Conservation (phyloP, 2,329 filamentous ascomycete species). For the Rachicladosporium sp. region DNA sequence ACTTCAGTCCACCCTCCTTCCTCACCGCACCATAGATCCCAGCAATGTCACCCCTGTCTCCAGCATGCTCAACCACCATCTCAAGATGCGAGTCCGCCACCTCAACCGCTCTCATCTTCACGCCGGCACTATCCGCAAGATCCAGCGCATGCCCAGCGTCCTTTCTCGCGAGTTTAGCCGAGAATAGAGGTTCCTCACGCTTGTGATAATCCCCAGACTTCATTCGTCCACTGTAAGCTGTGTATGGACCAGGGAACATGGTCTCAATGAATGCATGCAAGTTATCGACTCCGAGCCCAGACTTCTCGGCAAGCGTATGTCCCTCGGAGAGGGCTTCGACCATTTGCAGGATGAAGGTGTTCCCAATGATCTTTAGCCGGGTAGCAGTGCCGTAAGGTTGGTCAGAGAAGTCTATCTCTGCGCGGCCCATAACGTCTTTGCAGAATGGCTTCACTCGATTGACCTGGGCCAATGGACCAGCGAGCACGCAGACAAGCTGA, state of each 20-base stretch:
- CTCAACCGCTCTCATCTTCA: conserved; percentile 52
- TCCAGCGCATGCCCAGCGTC: conserved; percentile 63
- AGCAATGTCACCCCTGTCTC: conserved; percentile 64
- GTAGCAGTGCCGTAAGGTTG: conserved; percentile 57
- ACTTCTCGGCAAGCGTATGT: conserved; percentile 67
- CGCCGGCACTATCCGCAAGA: conserved; percentile 52
- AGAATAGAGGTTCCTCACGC: conserved; percentile 67
- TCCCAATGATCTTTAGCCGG: conserved; percentile 70
- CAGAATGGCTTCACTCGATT: conserved; percentile 59
- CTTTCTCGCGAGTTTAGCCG: conserved; percentile 70
- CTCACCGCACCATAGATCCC: conserved; percentile 72
- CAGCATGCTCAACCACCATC: conserved; percentile 55
- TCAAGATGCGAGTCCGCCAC: conserved; percentile 57
- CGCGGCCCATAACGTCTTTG: conserved; percentile 57
- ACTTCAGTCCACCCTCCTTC: conserved; percentile 60
- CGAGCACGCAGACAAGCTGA: conserved; percentile 59
- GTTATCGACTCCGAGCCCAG: conserved; percentile 57
- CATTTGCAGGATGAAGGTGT: conserved; percentile 76
- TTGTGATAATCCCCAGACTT: conserved; percentile 62
- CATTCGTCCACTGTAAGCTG: conserved; percentile 66
- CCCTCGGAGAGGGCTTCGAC: conserved; percentile 68
- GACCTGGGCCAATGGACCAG: conserved; percentile 50
- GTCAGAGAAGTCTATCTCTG: conserved; percentile 57
- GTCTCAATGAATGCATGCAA: conserved; percentile 59
- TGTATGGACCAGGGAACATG: conserved; percentile 65